Base-by-base conservation (phyloP, 257 asterid species). In the Marsdenia floribunda region DNA sequence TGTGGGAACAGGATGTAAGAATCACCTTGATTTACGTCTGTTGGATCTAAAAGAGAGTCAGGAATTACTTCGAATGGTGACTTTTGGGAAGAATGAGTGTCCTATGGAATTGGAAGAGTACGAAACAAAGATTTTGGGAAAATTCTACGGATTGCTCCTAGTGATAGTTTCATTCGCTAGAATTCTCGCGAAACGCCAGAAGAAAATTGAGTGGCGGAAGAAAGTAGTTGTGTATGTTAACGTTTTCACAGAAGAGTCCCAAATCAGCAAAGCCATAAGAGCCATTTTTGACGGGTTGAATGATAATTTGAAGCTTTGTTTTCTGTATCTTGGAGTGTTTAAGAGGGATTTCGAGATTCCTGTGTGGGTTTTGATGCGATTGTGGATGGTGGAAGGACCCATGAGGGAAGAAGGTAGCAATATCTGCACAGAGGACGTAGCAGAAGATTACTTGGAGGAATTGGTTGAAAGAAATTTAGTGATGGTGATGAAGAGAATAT, bases 311-410 rank as follows among this genome's bases (percentile, higher is more conserved):
- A 79, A 70, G 21, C 53, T 59, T 0, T 79, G 83, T 37, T 82
- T 82, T 52, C 70, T 82, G 4, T 82, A 82, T 64, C 74, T 78
- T 12, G 86, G 76, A 19, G 60, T 70, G 54, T 76, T 79, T 52
- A 77, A 79, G 0, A 68, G 63, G 70, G 81, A 68, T 15, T 38
- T 68, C 16, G 65, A 72, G 47, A 71, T 79, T 18, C 64, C 77
- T 0, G 73, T 69, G 0, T 75, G 73, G 70, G 75, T 71, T 66
- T 50, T 82, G 78, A 21, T 80, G 55, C 76, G 54, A 4, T 22
- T 76, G 70, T 76, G 83, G 86, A 73, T 82, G 14, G 81, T 77
- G 0, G 79, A 82, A 59, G 85, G 85, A 5, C 79, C 75, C 50
- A 75, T 79, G 47, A 22, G 68, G 15, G 55, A 33, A 64, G 29